Percentiles rank a stretch among this genome's conserved stretches.
phyloP scores from a whole-genome alignment of 2,329 filamentous ascomycete species.

The Fusarium floridanum region DNA sequence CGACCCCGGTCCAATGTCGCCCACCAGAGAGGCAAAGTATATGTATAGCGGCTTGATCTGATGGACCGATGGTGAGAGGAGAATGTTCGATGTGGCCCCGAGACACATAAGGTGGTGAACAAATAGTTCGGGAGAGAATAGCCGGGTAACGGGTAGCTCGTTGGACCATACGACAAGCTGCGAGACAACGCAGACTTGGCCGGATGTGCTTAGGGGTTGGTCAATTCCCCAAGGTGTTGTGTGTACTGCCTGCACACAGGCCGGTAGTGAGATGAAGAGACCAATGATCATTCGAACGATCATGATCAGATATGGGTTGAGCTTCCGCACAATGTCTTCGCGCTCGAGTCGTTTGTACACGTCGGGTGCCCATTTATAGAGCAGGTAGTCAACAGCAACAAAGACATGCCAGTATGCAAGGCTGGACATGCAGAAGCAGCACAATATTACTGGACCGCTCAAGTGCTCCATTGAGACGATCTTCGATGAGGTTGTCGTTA shows the following conservation, averaged over 20 bases:
- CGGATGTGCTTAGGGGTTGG: conserved; percentile 33
- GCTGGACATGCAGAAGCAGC: conserved; percentile 30
- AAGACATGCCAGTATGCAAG: conserved; percentile 41
- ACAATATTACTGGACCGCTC: conserved; percentile 35
- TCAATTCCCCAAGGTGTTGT: conserved; percentile 41
- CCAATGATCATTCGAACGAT: conserved; percentile 45
- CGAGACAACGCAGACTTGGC: conserved; percentile 43
- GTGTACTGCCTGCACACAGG: conserved; percentile 31
- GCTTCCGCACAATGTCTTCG: conserved; percentile 27
- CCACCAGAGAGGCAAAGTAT: conserved; percentile 43
- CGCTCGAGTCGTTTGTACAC: conserved; percentile 26
- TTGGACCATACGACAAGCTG: conserved; percentile 42
- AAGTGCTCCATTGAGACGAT: conserved; percentile 14
- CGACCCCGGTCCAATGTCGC: conserved; percentile 39
- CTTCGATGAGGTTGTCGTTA: background rate
- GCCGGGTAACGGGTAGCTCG: conserved; percentile 30
- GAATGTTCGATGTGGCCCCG: conserved; percentile 36
- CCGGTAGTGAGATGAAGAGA: conserved; percentile 38
- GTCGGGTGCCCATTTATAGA: conserved; percentile 22
- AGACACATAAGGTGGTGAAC: conserved; percentile 45
- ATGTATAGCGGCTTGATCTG: conserved; percentile 46
- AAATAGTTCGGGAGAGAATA: conserved; percentile 40
- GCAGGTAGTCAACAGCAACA: conserved; percentile 17
- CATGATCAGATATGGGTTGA: conserved; percentile 34
- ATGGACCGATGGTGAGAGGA: conserved; percentile 39